Percentiles rank a stretch among this genome's conserved stretches.
Conservation (phyloP, 2,329 filamentous ascomycete species). For the Exophiala sideris region DNA sequence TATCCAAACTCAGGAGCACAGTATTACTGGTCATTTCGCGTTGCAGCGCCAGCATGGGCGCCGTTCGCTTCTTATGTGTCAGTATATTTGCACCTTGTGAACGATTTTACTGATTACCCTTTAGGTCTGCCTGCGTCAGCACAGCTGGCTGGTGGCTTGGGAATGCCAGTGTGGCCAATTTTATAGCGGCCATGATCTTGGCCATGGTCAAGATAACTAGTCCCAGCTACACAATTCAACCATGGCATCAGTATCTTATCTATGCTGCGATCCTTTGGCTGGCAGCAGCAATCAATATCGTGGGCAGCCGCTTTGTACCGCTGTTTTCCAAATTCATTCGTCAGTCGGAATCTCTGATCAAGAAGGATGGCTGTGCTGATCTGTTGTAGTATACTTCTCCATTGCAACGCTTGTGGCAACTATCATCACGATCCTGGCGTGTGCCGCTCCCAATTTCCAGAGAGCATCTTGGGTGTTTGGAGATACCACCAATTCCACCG, state of each 20-base stretch:
- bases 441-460: slow-evolving; percentile 17
- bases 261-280: slow-evolving; percentile 1
- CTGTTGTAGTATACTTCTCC: slow-evolving; percentile 11
- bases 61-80: slow-evolving; percentile 20
- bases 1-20: slow-evolving; percentile 11
- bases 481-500: slow-evolving; percentile 40
- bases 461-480: slow-evolving; percentile 33
- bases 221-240: slow-evolving; percentile 6
- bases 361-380: not conserved
- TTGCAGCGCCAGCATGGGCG: slow-evolving; percentile 6
- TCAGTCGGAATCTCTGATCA: not conserved
- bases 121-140: slow-evolving; percentile 15
- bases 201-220: slow-evolving; percentile 9
- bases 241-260: slow-evolving; percentile 11
- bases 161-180: slow-evolving; percentile 15
- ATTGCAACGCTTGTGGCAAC: slow-evolving; percentile 22
- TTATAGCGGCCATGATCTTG: slow-evolving; percentile 17
- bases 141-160: slow-evolving; percentile 21
- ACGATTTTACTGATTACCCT: not conserved
- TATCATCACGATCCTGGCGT: slow-evolving; percentile 24
- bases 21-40: slow-evolving; percentile 22
- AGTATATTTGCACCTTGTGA: not conserved
- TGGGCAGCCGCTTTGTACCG: not conserved
- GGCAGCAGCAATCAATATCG: not conserved
- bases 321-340: not conserved